phyloP scores from a whole-genome alignment of 441 rosid species.

The Daphne laureola region DNA sequence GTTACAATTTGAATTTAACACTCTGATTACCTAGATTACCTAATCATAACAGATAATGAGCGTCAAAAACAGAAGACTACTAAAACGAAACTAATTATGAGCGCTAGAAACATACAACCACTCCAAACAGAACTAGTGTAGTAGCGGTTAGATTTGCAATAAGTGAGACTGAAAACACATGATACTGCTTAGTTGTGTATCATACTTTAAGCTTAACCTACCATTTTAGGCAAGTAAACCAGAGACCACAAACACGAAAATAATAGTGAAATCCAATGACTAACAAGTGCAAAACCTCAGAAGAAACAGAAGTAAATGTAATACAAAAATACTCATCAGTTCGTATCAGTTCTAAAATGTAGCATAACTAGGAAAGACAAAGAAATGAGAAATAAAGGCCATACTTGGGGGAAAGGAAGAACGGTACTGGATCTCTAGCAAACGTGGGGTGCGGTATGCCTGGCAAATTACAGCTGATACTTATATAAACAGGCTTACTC shows the following conservation, averaged over 20 bases:
- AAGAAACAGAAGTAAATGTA: too few relatives aligned
- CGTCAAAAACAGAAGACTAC: too few relatives aligned
- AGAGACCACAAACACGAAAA: too few relatives aligned
- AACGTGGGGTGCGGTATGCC: constrained; percentile 73
- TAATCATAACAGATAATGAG: too few relatives aligned
- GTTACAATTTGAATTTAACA: too few relatives aligned
- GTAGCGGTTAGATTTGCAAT: too few relatives aligned
- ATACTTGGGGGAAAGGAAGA: constrained; percentile 50
- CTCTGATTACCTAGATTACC: too few relatives aligned
- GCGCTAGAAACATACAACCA: too few relatives aligned
- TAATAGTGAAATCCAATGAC: too few relatives aligned
- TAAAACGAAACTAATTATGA: too few relatives aligned
- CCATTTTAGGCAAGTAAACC: background rate
- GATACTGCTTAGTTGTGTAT: background rate
- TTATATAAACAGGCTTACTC: constrained; percentile 82
- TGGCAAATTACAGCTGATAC: constrained; percentile 77
- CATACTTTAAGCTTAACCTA: background rate
- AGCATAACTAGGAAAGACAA: background rate
- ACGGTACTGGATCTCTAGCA: constrained; percentile 64
- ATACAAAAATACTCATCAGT: background rate
- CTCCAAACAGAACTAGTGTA: too few relatives aligned
- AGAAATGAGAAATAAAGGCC: constrained; percentile 6
- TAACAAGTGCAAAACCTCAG: too few relatives aligned
- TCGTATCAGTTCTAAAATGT: background rate
- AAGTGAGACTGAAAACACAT: background rate